Conservation (phyloP, 148 eudicot species). For the Fagopyrum tataricum region DNA sequence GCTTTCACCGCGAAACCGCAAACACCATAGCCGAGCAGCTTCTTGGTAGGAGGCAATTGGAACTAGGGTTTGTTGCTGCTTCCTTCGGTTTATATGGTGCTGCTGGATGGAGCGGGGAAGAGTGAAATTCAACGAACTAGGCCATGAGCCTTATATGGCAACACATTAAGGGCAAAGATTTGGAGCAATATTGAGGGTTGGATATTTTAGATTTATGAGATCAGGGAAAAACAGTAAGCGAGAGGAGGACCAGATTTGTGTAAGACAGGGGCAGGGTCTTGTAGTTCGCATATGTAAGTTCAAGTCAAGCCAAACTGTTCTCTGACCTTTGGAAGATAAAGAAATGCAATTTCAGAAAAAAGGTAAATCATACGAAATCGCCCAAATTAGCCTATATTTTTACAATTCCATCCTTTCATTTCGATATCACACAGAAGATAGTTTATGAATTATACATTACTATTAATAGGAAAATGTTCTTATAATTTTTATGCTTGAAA, state of each 20-base stretch:
- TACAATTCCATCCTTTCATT: no score
- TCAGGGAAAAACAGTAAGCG: not conserved
- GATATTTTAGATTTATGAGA: not conserved
- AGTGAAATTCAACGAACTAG: constrained; percentile 7
- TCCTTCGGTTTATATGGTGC: not conserved
- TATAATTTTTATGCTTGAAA: no score
- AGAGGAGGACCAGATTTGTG: not conserved
- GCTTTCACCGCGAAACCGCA: not conserved
- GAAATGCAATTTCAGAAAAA: no score
- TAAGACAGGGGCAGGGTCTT: not conserved
- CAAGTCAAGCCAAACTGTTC: not conserved
- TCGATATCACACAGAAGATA: no score
- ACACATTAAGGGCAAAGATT: no score
- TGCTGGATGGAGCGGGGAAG: not conserved
- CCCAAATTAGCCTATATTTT: no score
- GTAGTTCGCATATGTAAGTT: not conserved
- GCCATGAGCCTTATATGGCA: no score
- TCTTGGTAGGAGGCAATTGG: not conserved
- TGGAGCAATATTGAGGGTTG: not conserved
- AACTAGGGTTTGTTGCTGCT: constrained; percentile 9
- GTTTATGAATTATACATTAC: no score
- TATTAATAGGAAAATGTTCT: no score
- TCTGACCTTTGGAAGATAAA: not conserved
- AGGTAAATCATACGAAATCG: no score
- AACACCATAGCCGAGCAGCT: constrained; percentile 8